Evolutionary conservation across 495 filamentous ascomycete species (phyloP).

Genomic region (Daldinia concentrica): DNA sequence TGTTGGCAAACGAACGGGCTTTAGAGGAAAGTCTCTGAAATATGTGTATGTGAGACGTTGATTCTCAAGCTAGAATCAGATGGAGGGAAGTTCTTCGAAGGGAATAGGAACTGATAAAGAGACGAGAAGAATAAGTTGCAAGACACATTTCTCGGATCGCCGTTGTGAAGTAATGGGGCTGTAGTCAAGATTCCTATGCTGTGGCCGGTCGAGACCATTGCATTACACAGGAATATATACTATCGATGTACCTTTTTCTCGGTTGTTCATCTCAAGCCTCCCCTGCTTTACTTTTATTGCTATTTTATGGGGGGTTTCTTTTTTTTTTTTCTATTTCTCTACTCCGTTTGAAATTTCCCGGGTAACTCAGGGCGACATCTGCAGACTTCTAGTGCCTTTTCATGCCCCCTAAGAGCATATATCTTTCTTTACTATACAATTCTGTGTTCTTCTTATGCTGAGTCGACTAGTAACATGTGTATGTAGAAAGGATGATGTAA

Average conservation of each 20-base stretch:
- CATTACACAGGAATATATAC: slow-evolving; percentile 45
- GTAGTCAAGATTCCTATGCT: slow-evolving; percentile 43
- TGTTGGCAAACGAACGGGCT: slow-evolving; percentile 42
- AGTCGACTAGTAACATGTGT: slow-evolving; percentile 44
- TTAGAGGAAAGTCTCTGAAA: slow-evolving; percentile 34
- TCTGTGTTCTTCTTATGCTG: slow-evolving; percentile 23
- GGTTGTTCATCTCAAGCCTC: slow-evolving; percentile 44
- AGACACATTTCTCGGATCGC: slow-evolving; percentile 46
- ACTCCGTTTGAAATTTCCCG: slow-evolving; percentile 8
- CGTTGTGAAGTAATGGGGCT: slow-evolving; percentile 44
- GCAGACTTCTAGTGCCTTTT: slow-evolving; percentile 18
- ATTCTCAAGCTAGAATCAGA: slow-evolving; percentile 45
- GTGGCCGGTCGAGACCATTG: slow-evolving; percentile 45
- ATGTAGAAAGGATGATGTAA: slow-evolving; percentile 28
- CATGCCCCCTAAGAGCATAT: neutral
- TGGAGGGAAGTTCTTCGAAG: slow-evolving; percentile 44
- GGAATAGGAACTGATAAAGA: slow-evolving; percentile 43
- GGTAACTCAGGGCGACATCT: slow-evolving; percentile 18
- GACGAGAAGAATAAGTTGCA: slow-evolving; percentile 42
- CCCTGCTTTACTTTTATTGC: slow-evolving; percentile 43
- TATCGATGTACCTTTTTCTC: slow-evolving; percentile 49
- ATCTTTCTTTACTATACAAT: slow-evolving; percentile 6
- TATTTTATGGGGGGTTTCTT: no score
- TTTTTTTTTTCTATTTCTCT: slow-evolving; percentile 12
- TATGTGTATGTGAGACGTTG: slow-evolving; percentile 48